phyloP scores from a whole-genome alignment of 257 asterid species.

The Solanum lycopersicoides region DNA sequence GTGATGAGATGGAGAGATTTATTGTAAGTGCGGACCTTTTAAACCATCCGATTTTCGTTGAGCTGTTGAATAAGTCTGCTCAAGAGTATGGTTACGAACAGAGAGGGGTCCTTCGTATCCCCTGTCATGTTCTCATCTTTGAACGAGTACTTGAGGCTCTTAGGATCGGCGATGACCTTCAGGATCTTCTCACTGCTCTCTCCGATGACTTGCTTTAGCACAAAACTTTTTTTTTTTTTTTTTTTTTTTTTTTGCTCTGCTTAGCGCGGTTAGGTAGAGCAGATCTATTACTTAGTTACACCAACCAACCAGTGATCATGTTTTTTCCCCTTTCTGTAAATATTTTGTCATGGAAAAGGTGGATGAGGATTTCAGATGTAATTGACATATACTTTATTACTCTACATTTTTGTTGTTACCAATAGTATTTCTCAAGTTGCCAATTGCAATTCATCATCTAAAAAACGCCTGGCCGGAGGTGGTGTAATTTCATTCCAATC shows the following conservation, averaged over 20 bases:
- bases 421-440: background rate
- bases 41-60: conserved; percentile 71
- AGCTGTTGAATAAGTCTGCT: conserved; percentile 60
- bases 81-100: conserved; percentile 86
- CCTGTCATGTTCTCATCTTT: conserved; percentile 68
- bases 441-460: background rate
- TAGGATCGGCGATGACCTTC: conserved; percentile 37
- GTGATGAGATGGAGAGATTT: conserved; percentile 89
- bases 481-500: background rate
- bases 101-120: conserved; percentile 71
- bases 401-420: background rate
- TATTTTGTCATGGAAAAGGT: background rate
- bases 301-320: background rate
- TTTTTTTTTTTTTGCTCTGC: background rate
- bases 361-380: background rate
- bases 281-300: background rate
- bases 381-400: background rate
- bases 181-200: conserved; percentile 39
- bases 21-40: conserved; percentile 70
- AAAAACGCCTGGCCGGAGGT: background rate
- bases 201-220: conserved; percentile 13
- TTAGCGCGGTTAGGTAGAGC: background rate
- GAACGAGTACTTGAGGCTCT: conserved; percentile 78
- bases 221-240: background rate
- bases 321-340: conserved; percentile 2